Base-by-base conservation (phyloP, 345 rosid genomes). In the Raphanus sativus region DNA sequence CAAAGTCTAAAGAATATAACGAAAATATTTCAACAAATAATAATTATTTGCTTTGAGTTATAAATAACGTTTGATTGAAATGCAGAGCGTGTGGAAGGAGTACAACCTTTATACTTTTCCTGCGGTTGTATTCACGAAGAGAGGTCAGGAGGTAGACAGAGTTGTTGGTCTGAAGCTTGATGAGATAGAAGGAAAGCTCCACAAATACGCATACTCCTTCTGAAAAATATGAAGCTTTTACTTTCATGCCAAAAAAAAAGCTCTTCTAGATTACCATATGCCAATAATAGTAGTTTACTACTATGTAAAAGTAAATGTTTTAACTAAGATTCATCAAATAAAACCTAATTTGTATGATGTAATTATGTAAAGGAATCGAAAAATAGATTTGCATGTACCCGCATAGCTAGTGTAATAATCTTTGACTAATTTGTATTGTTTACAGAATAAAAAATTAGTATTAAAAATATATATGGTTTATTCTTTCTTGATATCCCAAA, bases 161-260 rank as follows among this genome's bases (percentile, higher is more conserved):
- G 61, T 92, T 4, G 87, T 80, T n/a, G 95, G 97, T 4, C 84
- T 86, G 75, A 86, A 75, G 21, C 78, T 84, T 78, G 83, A 71
- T 15, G 93, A 86, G 60, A 71, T 94, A 16, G 83, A 81, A 88
- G 80, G 13, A 69, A 86, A 87, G 75, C 86, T 90, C 59, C 89
- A 85, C 85, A 86, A 83, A 34, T 83, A 82, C 70, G 79, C 73
- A 45, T 73, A 67, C 15, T 40, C 81, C 10, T 65, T 2, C 11
- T 55, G 16, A 70, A 16, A 62, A 2, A 6, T 4, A 29, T 38
- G 66, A 60, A 75, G 62, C 67, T 30, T 60, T 48, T 5, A 60
- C 48, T 60, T 75, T 56, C 48, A 67, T 10, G 48, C 40, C 64
- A 65, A 62, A 10, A 38, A 38, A 66, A 67, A 75, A 13, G 29